Evolutionary conservation across 2,329 filamentous ascomycete species (phyloP).

Genomic region (Proliferodiscus dingleyae): DNA sequence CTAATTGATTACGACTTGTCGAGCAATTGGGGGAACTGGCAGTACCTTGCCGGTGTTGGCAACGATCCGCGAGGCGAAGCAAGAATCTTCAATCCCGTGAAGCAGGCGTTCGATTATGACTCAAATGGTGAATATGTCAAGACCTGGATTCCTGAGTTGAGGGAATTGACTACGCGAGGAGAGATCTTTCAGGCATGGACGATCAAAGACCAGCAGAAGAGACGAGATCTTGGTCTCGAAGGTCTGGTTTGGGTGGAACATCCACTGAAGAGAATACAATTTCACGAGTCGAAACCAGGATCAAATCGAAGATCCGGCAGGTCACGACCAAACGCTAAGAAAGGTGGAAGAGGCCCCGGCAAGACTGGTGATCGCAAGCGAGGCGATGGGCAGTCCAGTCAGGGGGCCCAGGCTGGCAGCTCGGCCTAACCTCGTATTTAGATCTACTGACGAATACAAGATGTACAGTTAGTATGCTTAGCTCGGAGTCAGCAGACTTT

Average conservation of each 20-base stretch:
- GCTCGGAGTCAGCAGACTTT: neutral
- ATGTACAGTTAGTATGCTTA: neutral
- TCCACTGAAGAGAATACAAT: constrained; percentile 60
- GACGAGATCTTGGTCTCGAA: constrained; percentile 50
- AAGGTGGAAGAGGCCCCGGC: constrained; percentile 8
- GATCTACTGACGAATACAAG: too few species aligned
- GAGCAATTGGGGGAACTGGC: constrained; percentile 80
- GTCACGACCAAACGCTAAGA: constrained; percentile 12
- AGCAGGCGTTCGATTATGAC: constrained; percentile 76
- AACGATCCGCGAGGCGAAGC: constrained; percentile 67
- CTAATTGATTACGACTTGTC: constrained; percentile 72
- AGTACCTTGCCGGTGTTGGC: constrained; percentile 74
- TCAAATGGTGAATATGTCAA: constrained; percentile 63
- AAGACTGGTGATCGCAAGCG: neutral
- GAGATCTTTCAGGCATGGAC: constrained; percentile 69
- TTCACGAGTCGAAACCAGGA: too few species aligned
- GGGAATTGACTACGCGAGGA: constrained; percentile 38
- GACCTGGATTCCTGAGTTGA: constrained; percentile 68
- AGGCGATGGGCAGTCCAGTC: constrained; percentile 3
- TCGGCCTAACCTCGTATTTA: too few species aligned
- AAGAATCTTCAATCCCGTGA: constrained; percentile 77
- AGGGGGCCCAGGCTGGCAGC: too few species aligned
- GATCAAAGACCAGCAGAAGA: constrained; percentile 48
- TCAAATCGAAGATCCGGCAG: too few species aligned
- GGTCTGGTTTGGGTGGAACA: constrained; percentile 61